Conservation (phyloP, 2,329 filamentous ascomycete genomes). For the Penicillium fuscoglaucum region DNA sequence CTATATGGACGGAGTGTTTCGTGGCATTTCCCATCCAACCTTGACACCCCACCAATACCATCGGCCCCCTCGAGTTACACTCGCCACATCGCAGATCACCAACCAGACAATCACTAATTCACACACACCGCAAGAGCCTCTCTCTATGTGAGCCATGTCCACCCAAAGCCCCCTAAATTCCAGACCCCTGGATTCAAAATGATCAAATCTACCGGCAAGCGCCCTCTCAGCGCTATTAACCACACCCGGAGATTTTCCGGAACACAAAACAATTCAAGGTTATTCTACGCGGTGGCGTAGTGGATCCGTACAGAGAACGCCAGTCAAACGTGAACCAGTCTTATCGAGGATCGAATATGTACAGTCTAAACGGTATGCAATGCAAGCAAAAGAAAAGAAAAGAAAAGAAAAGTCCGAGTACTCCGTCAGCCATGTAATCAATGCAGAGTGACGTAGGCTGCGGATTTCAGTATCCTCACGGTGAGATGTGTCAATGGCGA, state of each 20-base stretch:
- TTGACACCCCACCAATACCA: background rate
- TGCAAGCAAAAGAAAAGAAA: background rate
- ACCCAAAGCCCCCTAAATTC: too few relatives aligned
- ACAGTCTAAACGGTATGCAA: background rate
- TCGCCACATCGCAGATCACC: conserved; percentile 6
- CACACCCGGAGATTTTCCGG: background rate
- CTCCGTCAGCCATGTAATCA: background rate
- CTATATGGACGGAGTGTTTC: background rate
- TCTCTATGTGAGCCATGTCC: background rate
- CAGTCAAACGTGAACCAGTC: background rate
- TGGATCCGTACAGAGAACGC: conserved; percentile 1
- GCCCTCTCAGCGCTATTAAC: background rate
- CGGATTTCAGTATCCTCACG: background rate
- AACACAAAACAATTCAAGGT: background rate
- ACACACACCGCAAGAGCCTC: conserved; percentile 1
- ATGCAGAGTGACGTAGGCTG: conserved; percentile 6
- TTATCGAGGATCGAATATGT: background rate
- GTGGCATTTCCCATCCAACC: background rate
- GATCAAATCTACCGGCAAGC: background rate
- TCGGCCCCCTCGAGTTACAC: background rate
- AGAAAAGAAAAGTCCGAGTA: background rate
- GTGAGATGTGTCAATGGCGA: background rate
- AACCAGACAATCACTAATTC: background rate
- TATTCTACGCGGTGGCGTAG: conserved; percentile 8
- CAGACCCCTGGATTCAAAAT: background rate